Conservation (phyloP, 805 yeast genomes). For the Pichia deserticola region DNA sequence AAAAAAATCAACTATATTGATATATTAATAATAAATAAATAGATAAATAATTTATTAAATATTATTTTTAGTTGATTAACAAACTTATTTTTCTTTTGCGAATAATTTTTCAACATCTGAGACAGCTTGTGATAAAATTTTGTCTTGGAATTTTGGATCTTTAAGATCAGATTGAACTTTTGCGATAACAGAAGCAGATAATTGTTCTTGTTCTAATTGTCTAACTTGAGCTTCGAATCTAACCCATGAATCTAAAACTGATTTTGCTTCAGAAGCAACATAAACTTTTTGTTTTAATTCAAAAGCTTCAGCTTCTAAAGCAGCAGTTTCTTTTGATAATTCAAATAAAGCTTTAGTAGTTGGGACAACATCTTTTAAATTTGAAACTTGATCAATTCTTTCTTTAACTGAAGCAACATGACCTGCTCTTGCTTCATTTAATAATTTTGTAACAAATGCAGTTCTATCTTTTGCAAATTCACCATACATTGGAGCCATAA, state of each 20-base stretch:
- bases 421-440: slow-evolving; percentile 81
- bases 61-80: no score
- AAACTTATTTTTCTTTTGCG: slow-evolving; percentile 28
- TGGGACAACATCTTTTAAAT: slow-evolving; percentile 84
- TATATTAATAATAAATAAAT: background rate
- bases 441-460: slow-evolving; percentile 41
- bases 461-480: slow-evolving; percentile 87
- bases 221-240: slow-evolving; percentile 96
- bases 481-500: slow-evolving; percentile 89
- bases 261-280: slow-evolving; percentile 83
- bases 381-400: slow-evolving; percentile 82
- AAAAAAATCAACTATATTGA: background rate
- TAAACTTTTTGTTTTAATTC: slow-evolving; percentile 88
- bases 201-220: slow-evolving; percentile 91
- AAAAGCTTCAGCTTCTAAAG: slow-evolving; percentile 89
- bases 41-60: background rate
- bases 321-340: slow-evolving; percentile 93
- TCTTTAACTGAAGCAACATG: slow-evolving; percentile 90
- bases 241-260: slow-evolving; percentile 97
- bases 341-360: slow-evolving; percentile 90
- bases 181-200: slow-evolving; percentile 76
- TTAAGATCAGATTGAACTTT: slow-evolving; percentile 80
- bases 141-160: slow-evolving; percentile 90
- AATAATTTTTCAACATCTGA: slow-evolving; percentile 87
- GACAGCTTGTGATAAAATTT: slow-evolving; percentile 82